Base-by-base conservation (phyloP, 306 rosid species). In the Cucumis melo region DNA sequence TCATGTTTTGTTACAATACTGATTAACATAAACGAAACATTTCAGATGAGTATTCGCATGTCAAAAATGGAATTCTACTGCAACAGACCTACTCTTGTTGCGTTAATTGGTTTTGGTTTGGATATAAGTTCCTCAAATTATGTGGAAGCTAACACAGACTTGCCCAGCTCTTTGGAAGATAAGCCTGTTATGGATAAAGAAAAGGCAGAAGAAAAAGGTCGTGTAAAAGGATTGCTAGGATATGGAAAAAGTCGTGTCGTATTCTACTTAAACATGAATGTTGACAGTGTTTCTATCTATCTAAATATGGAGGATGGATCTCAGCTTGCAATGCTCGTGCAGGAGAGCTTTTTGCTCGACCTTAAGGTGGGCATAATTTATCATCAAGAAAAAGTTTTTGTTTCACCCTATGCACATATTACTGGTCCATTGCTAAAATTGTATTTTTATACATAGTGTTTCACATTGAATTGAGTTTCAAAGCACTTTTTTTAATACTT, bases 291-390 rank as follows among this genome's bases (percentile, higher is more conserved):
- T 64, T 84, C 93, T 57, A 85, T 92, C 83, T 90, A 87, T 85
- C 99, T 94, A 61, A 94, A 92, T 85, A 90, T 83, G 89, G 99
- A 94, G 84, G 97, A 94, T 87, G 96, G 89, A 79, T 90, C 97
- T 82, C 87, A 85, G 78, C 92, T 94, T 78, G 99, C 96, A 29
- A 92, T 84, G 77, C 80, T 94, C 78, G 97, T 94, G 65, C 97
- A 94, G 82, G 96, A 94, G 87, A 89, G 89, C 79, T 94, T 94
- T 79, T 79, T 92, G 56, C 62, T 92, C 84, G 93, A 94, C 74
- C 88, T 91, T 55, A 94, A 92, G 99, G 99, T 94, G 83, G 80
- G 54, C 73, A 23, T 62, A 77, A 32, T 78, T 10, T 36, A 39
- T 65, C 51, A 19, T 64, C 15, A 36, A 64, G 48, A 10, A 64